Conservation (phyloP, 1,284 basidiomycete genomes). For the Exsudoporus floridanus region DNA sequence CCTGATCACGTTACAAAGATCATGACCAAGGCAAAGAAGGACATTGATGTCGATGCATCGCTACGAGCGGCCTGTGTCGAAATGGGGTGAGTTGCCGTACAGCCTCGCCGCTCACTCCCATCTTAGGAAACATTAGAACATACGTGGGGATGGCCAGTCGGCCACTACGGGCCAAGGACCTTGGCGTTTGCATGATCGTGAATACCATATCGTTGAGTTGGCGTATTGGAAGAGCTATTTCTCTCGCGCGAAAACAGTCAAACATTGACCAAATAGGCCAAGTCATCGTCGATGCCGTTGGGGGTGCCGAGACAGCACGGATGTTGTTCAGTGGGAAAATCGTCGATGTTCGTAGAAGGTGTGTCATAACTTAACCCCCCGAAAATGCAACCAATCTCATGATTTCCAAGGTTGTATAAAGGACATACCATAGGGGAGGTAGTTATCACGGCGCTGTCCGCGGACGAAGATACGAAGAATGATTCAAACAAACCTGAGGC, state of each 20-base stretch:
- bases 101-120: not conserved
- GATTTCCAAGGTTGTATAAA: constrained; percentile 32
- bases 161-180: constrained; percentile 35
- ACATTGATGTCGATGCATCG: constrained; percentile 34
- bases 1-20: constrained; percentile 31
- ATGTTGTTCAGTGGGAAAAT: constrained; percentile 60
- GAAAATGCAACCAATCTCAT: not conserved
- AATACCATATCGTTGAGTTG: constrained; percentile 58
- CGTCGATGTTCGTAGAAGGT: constrained; percentile 46
- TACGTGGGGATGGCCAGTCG: constrained; percentile 42
- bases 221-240: constrained; percentile 54
- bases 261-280: constrained; percentile 48
- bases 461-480: constrained; percentile 27
- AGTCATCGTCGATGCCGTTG: constrained; percentile 48
- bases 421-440: constrained; percentile 54
- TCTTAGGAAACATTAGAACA: constrained; percentile 24
- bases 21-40: constrained; percentile 36
- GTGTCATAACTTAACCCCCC: constrained; percentile 10
- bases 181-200: constrained; percentile 41
- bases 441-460: constrained; percentile 38
- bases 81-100: constrained; percentile 39
- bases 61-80: constrained; percentile 40
- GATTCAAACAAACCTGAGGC: constrained; percentile 7
- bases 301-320: constrained; percentile 41
- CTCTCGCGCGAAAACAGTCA: constrained; percentile 42